Percentiles rank a stretch among this genome's conserved stretches.
These are phyloP conservation scores for Fusarium pininemorale DNA, from an alignment of 2,329 filamentous ascomycete species.

Conservation along the genomic window DNA sequence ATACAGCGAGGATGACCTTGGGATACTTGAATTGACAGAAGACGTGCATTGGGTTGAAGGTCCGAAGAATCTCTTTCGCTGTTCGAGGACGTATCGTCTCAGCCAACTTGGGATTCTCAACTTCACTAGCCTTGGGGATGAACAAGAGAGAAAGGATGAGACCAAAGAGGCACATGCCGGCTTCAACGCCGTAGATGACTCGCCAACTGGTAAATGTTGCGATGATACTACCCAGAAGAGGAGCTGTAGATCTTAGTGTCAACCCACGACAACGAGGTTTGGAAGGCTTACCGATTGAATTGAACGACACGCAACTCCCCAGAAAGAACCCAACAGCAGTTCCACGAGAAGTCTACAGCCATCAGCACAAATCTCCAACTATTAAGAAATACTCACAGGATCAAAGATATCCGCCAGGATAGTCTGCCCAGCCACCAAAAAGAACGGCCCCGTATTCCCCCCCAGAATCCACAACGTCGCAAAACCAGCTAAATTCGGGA, in stretches of 20 bases:
- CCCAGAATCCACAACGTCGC: slow-evolving; percentile 37
- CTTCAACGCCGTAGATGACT: slow-evolving; percentile 42
- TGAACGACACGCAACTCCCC: slow-evolving; percentile 39
- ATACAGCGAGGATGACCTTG: slow-evolving; percentile 35
- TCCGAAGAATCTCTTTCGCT: slow-evolving; percentile 21
- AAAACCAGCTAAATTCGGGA: slow-evolving; percentile 36
- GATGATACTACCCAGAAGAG: slow-evolving; percentile 40
- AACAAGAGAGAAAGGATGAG: slow-evolving; percentile 38
- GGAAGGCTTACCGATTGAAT: slow-evolving; percentile 35
- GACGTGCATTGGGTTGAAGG: slow-evolving; percentile 41
- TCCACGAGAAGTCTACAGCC: slow-evolving; percentile 11
- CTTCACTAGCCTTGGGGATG: slow-evolving; percentile 35
- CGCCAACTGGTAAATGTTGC: slow-evolving; percentile 43
- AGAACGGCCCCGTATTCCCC: slow-evolving; percentile 40
- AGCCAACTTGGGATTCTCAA: slow-evolving; percentile 32
- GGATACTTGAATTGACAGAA: slow-evolving; percentile 40
- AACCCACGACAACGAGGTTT: rapidly evolving
- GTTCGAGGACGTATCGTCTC: slow-evolving; percentile 19
- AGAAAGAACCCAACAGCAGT: slow-evolving; percentile 42
- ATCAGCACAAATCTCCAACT: no score
- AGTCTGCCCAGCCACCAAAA: slow-evolving; percentile 40
- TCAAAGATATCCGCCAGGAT: slow-evolving; percentile 42
- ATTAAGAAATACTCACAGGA: slow-evolving; percentile 7
- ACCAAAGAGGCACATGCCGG: slow-evolving; percentile 39
- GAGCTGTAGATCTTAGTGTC: slow-evolving; percentile 17